phyloP scores from a whole-genome alignment of 129 eudicot species.

The Rutidosis leptorrhynchoides region DNA sequence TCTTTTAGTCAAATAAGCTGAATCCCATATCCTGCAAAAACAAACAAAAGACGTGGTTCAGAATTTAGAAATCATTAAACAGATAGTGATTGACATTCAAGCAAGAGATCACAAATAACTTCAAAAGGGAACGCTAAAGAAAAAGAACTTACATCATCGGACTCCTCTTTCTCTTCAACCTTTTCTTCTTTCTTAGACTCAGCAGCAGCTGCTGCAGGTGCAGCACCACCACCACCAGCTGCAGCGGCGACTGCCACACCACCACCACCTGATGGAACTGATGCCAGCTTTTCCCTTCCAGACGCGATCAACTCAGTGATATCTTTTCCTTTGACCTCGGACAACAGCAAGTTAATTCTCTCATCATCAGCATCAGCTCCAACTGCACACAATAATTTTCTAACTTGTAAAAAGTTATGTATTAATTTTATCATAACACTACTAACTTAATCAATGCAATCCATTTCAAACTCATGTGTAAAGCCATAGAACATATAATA shows the following conservation, averaged over 20 bases:
- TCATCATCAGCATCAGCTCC: constrained; percentile 75
- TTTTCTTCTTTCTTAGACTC: constrained; percentile 57
- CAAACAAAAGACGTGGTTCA: not conserved
- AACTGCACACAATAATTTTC: constrained; percentile 39
- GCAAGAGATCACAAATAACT: not conserved
- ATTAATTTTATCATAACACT: not conserved
- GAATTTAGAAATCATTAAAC: not conserved
- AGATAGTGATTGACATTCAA: no score
- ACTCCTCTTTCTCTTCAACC: constrained; percentile 65
- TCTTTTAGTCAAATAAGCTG: constrained; percentile 23
- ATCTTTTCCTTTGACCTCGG: constrained; percentile 56
- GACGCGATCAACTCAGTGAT: constrained; percentile 60
- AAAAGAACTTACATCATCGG: constrained; percentile 47
- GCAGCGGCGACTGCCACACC: constrained; percentile 38
- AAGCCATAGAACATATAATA: not conserved
- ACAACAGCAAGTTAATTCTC: constrained; percentile 49
- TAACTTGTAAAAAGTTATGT: not conserved
- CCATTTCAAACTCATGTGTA: not conserved
- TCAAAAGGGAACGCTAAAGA: no score
- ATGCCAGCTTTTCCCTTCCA: constrained; percentile 67
- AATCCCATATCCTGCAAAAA: constrained; percentile 41
- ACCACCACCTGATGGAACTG: constrained; percentile 70
- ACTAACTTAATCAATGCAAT: not conserved
- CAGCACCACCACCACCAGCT: constrained; percentile 43
- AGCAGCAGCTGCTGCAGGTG: constrained; percentile 52